Percentiles rank a stretch among this genome's conserved stretches.
Conservation (phyloP, 2,329 filamentous ascomycete genomes). For the Colletotrichum neosansevieriae region DNA sequence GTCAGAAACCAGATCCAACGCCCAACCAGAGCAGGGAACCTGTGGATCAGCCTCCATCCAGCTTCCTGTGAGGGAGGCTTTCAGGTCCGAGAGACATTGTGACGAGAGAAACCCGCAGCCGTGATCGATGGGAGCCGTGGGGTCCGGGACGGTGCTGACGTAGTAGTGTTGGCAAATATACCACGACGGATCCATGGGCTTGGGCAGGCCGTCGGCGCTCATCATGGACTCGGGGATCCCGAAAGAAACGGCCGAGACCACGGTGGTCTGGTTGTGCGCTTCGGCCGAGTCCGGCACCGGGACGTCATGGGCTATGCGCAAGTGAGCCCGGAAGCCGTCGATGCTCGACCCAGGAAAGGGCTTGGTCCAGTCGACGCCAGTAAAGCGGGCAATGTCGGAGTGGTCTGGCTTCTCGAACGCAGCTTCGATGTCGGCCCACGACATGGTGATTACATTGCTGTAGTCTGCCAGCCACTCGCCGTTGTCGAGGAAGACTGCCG, state of each 20-base stretch:
- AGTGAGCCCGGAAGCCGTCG: neutral
- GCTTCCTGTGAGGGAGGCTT: too few relatives aligned
- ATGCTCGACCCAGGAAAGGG: neutral
- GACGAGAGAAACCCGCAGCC: too few relatives aligned
- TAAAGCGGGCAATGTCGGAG: neutral
- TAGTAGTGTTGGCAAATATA: slow-evolving; percentile 17
- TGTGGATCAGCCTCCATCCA: too few relatives aligned
- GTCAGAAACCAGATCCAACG: too few relatives aligned
- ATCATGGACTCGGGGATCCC: neutral
- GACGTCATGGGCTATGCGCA: slow-evolving; percentile 1
- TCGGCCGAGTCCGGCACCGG: neutral
- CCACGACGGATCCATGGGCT: slow-evolving; percentile 3
- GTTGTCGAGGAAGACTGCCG: too few relatives aligned
- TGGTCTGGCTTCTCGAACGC: neutral
- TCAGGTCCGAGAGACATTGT: too few relatives aligned
- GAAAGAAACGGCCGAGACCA: neutral
- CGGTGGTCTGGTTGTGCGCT: neutral
- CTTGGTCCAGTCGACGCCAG: slow-evolving; percentile 16
- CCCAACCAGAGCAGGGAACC: too few relatives aligned
- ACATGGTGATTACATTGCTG: neutral
- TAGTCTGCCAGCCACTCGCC: too few relatives aligned
- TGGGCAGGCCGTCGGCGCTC: neutral
- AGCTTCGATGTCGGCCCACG: neutral
- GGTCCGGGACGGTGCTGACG: neutral
- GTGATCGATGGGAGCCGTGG: too few relatives aligned